phyloP scores from a whole-genome alignment of 164 flowering plant species.

The Akebia trifoliata region DNA sequence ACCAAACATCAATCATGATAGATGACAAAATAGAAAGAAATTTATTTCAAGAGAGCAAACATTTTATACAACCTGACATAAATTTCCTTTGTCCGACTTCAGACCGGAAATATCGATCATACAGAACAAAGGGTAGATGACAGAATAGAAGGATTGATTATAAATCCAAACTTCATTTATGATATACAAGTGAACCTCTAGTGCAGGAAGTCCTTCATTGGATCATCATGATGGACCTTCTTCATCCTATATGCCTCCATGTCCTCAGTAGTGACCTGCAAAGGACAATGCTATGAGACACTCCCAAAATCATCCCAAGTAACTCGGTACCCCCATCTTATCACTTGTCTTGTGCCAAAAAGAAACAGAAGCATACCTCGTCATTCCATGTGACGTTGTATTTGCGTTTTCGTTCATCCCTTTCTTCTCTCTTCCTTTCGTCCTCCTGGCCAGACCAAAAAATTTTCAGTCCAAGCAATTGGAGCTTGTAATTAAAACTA shows the following conservation, averaged over 20 bases:
- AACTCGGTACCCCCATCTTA: too few relatives aligned
- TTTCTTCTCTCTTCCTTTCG: constrained; percentile 65
- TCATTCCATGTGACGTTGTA: constrained; percentile 78
- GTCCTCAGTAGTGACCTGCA: constrained; percentile 75
- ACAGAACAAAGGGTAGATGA: too few relatives aligned
- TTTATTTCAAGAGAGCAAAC: too few relatives aligned
- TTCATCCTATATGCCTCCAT: constrained; percentile 83
- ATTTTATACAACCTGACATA: too few relatives aligned
- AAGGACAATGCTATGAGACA: neutral
- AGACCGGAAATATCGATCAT: too few relatives aligned
- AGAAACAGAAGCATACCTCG: constrained; percentile 41
- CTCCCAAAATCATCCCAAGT: neutral
- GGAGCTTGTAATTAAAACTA: neutral
- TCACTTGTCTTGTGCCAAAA: too few relatives aligned
- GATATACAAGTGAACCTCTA: too few relatives aligned
- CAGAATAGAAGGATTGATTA: too few relatives aligned
- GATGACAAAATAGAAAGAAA: too few relatives aligned
- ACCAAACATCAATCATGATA: too few relatives aligned
- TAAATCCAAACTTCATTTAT: too few relatives aligned
- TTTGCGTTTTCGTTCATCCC: constrained; percentile 81
- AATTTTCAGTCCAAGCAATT: neutral
- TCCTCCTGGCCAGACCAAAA: constrained; percentile 60
- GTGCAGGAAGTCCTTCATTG: constrained; percentile 76
- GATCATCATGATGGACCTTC: constrained; percentile 65
- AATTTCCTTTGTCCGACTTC: too few relatives aligned